Conservation (phyloP, 495 filamentous ascomycete species). For the Cercophora samala region DNA sequence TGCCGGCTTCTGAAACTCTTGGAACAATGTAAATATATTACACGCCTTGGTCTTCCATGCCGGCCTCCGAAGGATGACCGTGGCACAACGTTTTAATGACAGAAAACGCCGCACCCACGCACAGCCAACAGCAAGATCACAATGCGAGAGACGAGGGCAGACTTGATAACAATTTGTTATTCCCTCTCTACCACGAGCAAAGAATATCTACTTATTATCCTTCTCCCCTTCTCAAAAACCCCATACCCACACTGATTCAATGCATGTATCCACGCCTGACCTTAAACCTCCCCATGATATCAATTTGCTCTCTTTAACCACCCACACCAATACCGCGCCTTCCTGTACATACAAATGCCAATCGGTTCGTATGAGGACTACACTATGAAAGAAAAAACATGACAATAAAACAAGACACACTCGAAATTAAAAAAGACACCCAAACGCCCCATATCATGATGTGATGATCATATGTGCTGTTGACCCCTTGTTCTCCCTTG, state of each 20-base stretch:
- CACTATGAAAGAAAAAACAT: neutral
- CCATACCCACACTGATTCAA: neutral
- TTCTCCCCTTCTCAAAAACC: neutral
- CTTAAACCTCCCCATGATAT: neutral
- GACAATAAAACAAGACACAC: neutral
- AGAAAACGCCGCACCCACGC: neutral
- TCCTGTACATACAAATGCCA: neutral
- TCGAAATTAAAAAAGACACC: neutral
- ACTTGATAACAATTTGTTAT: neutral
- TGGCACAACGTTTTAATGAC: neutral
- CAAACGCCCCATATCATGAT: slow-evolving; percentile 3
- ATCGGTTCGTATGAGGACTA: neutral
- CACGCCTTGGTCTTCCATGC: too few relatives aligned
- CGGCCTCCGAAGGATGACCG: neutral
- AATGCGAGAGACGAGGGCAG: neutral
- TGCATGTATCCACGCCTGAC: neutral
- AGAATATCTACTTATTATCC: neutral
- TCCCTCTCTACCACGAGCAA: neutral
- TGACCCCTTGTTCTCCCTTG: neutral
- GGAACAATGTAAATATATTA: neutral
- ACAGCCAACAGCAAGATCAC: neutral
- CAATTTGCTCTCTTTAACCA: neutral
- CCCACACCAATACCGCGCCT: neutral
- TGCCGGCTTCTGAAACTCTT: neutral
- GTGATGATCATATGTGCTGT: slow-evolving; percentile 5